These are phyloP conservation scores for Annulohypoxylon maeteangense DNA, from an alignment of 495 filamentous ascomycete species.

Conservation along the genomic window DNA sequence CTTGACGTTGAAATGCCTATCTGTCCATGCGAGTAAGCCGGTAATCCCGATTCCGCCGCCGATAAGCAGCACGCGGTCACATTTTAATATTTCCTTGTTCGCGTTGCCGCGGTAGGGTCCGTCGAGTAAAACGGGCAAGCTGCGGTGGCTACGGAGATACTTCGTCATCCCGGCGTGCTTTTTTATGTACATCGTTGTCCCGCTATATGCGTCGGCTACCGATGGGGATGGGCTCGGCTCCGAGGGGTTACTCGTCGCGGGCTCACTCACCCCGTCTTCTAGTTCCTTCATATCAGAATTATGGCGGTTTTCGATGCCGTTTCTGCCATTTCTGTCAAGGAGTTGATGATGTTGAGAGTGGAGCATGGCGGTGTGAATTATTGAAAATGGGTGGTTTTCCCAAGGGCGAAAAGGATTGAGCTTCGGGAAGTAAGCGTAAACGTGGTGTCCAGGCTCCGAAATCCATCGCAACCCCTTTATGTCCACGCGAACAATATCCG, in stretches of 20 bases:
- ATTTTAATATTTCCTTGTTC: constrained; percentile 14
- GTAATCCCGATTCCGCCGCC: constrained; percentile 60
- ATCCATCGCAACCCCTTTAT: constrained; percentile 49
- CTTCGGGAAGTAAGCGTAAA: constrained; percentile 59
- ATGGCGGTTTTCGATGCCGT: background rate
- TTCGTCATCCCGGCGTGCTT: constrained; percentile 47
- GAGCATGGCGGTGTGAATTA: constrained; percentile 47
- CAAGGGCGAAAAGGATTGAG: constrained; percentile 51
- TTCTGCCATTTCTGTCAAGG: background rate
- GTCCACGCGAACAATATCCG: constrained; percentile 50
- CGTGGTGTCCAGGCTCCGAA: constrained; percentile 42
- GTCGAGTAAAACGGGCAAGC: constrained; percentile 47
- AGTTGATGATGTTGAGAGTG: background rate
- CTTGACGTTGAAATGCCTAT: constrained; percentile 52
- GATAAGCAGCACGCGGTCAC: constrained; percentile 55
- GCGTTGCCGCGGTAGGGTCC: constrained; percentile 45
- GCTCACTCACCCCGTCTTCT: background rate
- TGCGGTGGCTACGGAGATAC: constrained; percentile 21
- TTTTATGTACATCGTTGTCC: constrained; percentile 48
- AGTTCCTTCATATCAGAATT: background rate
- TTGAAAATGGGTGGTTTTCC: constrained; percentile 64
- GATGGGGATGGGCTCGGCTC: background rate
- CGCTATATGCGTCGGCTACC: constrained; percentile 7
- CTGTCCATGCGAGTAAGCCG: constrained; percentile 21
- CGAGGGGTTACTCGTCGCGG: background rate